These are phyloP conservation scores for Thymus mandschuricus DNA, from an alignment of 257 asterid species.

Conservation along the genomic window DNA sequence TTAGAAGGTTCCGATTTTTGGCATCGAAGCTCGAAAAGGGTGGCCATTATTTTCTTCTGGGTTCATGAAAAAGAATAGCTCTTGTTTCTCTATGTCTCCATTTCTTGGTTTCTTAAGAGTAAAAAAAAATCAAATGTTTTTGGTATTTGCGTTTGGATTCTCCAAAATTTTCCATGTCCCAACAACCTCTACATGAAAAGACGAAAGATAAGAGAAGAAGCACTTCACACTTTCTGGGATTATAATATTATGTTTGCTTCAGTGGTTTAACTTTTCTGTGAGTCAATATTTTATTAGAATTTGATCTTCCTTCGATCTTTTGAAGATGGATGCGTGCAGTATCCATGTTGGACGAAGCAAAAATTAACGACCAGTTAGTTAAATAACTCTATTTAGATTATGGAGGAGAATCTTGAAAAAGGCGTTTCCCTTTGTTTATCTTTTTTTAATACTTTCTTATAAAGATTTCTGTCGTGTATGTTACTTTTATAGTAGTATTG, in stretches of 20 bases:
- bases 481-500: neutral
- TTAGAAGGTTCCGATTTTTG: slow-evolving; percentile 37
- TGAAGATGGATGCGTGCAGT: neutral
- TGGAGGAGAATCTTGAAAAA: neutral
- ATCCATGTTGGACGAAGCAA: slow-evolving; percentile 17
- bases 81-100: neutral
- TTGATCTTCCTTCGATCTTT: neutral
- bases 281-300: neutral
- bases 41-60: slow-evolving; percentile 22
- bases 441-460: neutral
- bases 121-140: neutral
- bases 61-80: slow-evolving; percentile 7
- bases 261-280: neutral
- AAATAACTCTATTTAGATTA: neutral
- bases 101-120: neutral
- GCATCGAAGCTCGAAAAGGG: slow-evolving; percentile 27
- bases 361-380: neutral
- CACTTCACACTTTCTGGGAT: neutral
- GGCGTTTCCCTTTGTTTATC: slow-evolving; percentile 4
- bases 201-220: neutral
- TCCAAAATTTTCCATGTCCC: neutral
- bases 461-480: neutral
- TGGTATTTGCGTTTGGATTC: neutral
- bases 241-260: neutral
- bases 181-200: neutral